phyloP scores from a whole-genome alignment of 2,329 filamentous ascomycete genomes.

The Pezicula radicicola region DNA sequence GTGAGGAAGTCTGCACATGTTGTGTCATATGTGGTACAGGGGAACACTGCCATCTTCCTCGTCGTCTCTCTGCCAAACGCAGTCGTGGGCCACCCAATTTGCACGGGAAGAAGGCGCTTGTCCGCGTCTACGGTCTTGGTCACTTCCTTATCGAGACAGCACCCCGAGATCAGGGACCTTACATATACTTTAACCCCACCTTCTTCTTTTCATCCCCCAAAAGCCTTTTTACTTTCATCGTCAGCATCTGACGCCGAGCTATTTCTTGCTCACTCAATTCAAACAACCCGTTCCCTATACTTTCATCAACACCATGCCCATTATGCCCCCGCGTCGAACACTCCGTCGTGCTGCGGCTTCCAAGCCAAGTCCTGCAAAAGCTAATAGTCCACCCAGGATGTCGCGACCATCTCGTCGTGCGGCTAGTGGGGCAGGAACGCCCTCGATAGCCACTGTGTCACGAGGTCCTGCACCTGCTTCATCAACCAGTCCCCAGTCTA shows the following conservation, averaged over 20 bases:
- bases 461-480: constrained; percentile 21
- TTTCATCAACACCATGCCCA: constrained; percentile 18
- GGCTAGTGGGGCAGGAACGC: constrained; percentile 15
- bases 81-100: background rate
- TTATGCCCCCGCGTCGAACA: constrained; percentile 18
- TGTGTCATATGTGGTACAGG: too few species aligned
- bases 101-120: constrained; percentile 1
- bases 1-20: too few species aligned
- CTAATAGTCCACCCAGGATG: constrained; percentile 21
- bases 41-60: too few species aligned
- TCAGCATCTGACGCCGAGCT: background rate
- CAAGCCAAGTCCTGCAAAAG: constrained; percentile 24
- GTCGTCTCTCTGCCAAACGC: too few species aligned
- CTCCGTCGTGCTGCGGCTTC: constrained; percentile 22
- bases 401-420: constrained; percentile 24
- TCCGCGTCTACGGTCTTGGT: constrained; percentile 6
- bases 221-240: constrained; percentile 1
- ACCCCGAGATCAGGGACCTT: constrained; percentile 11
- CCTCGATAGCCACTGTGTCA: constrained; percentile 24
- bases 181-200: background rate
- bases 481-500: constrained; percentile 21
- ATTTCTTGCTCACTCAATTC: background rate
- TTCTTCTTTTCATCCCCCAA: constrained; percentile 5
- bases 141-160: constrained; percentile 17
- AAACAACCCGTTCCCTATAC: background rate